phyloP scores from a whole-genome alignment of 306 rosid species.

The Sophora flavescens region DNA sequence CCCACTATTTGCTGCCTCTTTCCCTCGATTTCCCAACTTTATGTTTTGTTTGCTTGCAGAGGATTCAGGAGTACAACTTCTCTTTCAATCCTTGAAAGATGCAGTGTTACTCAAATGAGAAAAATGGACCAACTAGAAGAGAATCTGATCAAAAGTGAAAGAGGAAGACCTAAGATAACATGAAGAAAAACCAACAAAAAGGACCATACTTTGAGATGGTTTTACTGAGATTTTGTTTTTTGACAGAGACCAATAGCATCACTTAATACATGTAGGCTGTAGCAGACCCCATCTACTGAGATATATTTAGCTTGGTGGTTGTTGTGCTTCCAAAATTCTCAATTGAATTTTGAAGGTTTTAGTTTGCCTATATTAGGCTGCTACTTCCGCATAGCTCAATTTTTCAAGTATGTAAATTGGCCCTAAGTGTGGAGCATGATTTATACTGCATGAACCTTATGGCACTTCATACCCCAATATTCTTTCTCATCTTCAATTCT shows the following conservation, averaged over 20 bases:
- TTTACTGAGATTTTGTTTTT: constrained; percentile 1
- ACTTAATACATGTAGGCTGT: not conserved
- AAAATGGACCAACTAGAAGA: constrained; percentile 6
- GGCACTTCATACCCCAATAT: constrained; percentile 8
- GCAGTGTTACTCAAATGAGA: not conserved
- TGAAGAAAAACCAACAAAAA: not conserved
- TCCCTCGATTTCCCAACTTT: not conserved
- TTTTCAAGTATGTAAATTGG: constrained; percentile 14
- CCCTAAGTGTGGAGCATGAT: not conserved
- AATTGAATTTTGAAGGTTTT: not conserved
- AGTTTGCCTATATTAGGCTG: constrained; percentile 9
- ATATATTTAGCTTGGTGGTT: not conserved
- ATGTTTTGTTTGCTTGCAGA: constrained; percentile 11
- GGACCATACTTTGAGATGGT: not conserved
- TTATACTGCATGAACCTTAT: not conserved
- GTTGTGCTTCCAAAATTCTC: constrained; percentile 11
- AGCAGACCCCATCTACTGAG: not conserved
- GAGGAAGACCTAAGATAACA: not conserved
- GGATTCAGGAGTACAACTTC: constrained; percentile 3
- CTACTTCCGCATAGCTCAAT: not conserved
- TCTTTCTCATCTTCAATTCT: not conserved
- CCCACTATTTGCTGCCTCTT: not conserved
- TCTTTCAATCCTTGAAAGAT: constrained; percentile 28
- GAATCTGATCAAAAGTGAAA: not conserved
- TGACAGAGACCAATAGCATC: constrained; percentile 9